Evolutionary conservation across 306 rosid species (phyloP), one percentile per base, ranked within the genome.

Genomic region (Herpetospermum pedunculosum): DNA sequence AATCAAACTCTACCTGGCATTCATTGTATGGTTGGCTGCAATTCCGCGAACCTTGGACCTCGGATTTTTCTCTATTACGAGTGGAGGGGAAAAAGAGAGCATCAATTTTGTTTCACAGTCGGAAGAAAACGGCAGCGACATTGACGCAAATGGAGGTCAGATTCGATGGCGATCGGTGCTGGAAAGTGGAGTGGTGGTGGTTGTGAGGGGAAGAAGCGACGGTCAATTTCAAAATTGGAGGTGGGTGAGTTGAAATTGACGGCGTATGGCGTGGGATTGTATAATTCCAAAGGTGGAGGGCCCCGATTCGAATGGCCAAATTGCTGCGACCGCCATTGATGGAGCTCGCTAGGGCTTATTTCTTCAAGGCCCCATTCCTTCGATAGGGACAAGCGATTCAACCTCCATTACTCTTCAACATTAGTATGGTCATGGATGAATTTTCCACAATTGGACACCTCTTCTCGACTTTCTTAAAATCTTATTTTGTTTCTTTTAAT

Each of bases 21-120:
- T 57, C 3, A 62, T 19, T 15, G 5, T 21, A 37, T 11, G 71
- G 71, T 38, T 64, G 32, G 72, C 72, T 65, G 72, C 72, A 65
- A 65, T 38, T 65, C 72, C 72, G 32, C 12, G n/a, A 65, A 40
- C 72, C 30, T 65, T 38, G 72, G 72, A 65, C 72, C 72, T 65
- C 50, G 72, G 72, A 65, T 38, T 65, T 65, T 34, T 37, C 32
- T 60, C 3, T 8, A 65, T 40, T 38, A 21, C 3, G 19, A 65
- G 72, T 65, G 72, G 72, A 65, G 16, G 50, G 49, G 50, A 13
- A 64, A 62, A 62, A 34, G 4, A 62, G 1, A 3, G 70, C 28
- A 5, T 32, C 26, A 4, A 62, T 35, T 29, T 55, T 28, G 6
- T 5, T 62, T 62, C 8, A 62, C 8, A 62, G 3, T 35, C 46